A percentile compares a stretch with the other conserved stretches of the same genome.
These are phyloP conservation scores for Dactylellina haptotyla DNA, from an alignment of 2,329 filamentous ascomycete genomes.

Conservation along the genomic window DNA sequence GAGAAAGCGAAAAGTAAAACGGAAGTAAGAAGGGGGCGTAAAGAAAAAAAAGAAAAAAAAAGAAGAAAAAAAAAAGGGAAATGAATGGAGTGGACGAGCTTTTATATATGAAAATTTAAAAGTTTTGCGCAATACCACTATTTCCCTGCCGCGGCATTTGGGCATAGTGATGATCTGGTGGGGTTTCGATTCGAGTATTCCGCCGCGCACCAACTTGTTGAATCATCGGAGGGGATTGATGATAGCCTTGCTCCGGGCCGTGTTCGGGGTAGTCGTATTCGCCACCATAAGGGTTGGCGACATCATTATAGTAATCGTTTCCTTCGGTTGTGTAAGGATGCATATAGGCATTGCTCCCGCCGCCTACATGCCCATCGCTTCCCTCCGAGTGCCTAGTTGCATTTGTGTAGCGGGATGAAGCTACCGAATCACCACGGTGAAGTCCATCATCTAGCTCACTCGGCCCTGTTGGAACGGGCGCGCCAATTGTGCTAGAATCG, in stretches of 20 bases:
- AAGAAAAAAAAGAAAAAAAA: background rate
- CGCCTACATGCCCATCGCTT: constrained; percentile 62
- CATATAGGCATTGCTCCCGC: constrained; percentile 62
- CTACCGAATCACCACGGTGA: constrained; percentile 89
- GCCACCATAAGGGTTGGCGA: constrained; percentile 67
- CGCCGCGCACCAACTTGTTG: constrained; percentile 90
- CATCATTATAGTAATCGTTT: constrained; percentile 68
- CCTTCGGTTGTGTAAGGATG: constrained; percentile 65
- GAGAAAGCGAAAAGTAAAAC: background rate
- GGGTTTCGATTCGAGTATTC: constrained; percentile 94
- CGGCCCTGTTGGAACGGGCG: constrained; percentile 77
- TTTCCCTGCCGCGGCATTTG: constrained; percentile 75
- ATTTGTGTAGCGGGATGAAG: constrained; percentile 92
- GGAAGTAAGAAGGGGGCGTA: background rate
- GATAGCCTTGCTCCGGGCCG: constrained; percentile 62
- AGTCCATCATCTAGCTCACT: constrained; percentile 76
- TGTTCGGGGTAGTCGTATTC: constrained; percentile 60
- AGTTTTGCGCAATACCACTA: constrained; percentile 96
- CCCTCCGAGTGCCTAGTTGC: constrained; percentile 76
- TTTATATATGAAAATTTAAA: constrained; percentile 67
- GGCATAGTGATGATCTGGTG: constrained; percentile 76
- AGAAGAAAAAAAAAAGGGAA: background rate
- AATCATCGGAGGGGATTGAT: constrained; percentile 77
- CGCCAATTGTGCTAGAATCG: constrained; percentile 85
- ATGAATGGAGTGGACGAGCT: background rate